phyloP scores from a whole-genome alignment of 352 stramenopile species.

The Phytophthora pluvialis region DNA sequence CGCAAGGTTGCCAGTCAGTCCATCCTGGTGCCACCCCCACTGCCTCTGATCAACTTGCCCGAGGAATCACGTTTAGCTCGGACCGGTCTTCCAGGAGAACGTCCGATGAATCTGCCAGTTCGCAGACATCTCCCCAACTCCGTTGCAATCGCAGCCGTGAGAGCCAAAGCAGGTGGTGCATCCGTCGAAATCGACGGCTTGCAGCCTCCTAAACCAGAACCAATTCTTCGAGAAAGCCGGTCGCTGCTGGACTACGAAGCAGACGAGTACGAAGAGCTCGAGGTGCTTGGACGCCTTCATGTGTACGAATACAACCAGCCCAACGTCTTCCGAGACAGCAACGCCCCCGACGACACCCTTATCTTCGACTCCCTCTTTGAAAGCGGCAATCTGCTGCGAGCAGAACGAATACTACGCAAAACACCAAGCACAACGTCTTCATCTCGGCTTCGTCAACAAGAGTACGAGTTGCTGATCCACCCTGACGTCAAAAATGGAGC shows the following conservation, averaged over 20 bases:
- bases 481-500: constrained; percentile 85
- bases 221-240: constrained; percentile 54
- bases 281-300: constrained; percentile 39
- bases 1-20: constrained; percentile 26
- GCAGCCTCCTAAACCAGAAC: constrained; percentile 37
- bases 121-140: constrained; percentile 41
- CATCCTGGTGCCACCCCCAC: constrained; percentile 57
- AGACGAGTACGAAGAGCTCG: constrained; percentile 37
- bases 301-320: constrained; percentile 84
- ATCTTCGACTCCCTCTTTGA: constrained; percentile 83
- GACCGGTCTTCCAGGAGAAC: constrained; percentile 47
- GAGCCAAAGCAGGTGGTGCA: background rate
- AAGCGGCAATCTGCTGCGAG: constrained; percentile 68
- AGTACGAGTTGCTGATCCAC: constrained; percentile 79
- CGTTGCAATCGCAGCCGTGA: constrained; percentile 10
- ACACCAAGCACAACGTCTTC: background rate
- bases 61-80: constrained; percentile 50
- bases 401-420: constrained; percentile 62
- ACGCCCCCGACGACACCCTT: constrained; percentile 56
- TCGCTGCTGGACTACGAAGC: constrained; percentile 44
- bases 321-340: constrained; percentile 41
- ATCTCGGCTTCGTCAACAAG: constrained; percentile 39
- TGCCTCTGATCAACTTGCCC: constrained; percentile 65
- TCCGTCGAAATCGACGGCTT: constrained; percentile 4
- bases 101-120: constrained; percentile 55